A percentile compares a stretch with the other conserved stretches of the same genome.
phyloP scores from a whole-genome alignment of 202 grass and related monocot genomes.

The Eragrostis tef region DNA sequence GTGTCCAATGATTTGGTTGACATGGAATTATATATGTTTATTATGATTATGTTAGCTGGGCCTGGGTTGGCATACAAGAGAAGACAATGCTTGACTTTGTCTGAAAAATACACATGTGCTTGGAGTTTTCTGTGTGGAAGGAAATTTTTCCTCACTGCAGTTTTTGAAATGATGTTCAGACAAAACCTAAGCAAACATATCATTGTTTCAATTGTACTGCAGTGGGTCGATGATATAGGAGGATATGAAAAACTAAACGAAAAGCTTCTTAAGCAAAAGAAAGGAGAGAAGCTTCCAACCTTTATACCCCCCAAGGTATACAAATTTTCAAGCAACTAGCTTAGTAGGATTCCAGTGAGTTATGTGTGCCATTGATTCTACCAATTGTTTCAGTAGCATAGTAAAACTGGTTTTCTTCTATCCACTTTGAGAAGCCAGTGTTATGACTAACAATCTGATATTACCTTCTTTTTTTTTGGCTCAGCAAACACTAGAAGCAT shows the following conservation, averaged over 20 bases:
- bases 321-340: conserved; percentile 3
- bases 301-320: conserved; percentile 88
- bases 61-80: background rate
- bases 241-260: conserved; percentile 77
- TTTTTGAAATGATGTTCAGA: conserved; percentile 10
- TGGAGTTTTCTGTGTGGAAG: background rate
- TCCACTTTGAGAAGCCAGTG: conserved; percentile 5
- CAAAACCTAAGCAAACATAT: background rate
- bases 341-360: background rate
- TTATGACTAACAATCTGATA: conserved; percentile 19
- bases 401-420: background rate
- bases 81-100: background rate
- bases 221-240: conserved; percentile 90
- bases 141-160: background rate
- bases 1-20: conserved; percentile 8
- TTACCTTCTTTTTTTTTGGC: background rate
- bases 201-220: conserved; percentile 27
- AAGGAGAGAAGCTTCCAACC: conserved; percentile 73
- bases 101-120: background rate
- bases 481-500: conserved; percentile 76
- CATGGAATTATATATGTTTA: background rate
- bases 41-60: background rate
- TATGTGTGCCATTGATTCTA: conserved; percentile 13
- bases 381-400: background rate
- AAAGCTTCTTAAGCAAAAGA: conserved; percentile 77